phyloP scores from a whole-genome alignment of 371 early-diverging fungal genomes.

The Smittium culicis region DNA sequence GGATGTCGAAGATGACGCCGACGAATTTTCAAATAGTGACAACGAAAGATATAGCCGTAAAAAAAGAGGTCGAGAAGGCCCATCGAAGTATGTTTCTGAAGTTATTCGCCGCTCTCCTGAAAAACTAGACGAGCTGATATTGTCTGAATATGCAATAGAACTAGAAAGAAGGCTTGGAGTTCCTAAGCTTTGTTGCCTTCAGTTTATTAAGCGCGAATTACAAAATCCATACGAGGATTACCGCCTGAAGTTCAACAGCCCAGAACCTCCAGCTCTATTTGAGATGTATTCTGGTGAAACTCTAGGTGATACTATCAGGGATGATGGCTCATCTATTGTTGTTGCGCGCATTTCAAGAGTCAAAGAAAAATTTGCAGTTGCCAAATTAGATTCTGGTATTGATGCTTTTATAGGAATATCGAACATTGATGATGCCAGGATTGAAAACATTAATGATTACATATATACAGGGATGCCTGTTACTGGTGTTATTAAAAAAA shows the following conservation, averaged over 20 bases:
- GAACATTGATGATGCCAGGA: conserved; percentile 45
- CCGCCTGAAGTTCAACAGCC: conserved; percentile 46
- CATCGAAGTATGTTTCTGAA: conserved; percentile 60
- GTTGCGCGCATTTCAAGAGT: conserved; percentile 32
- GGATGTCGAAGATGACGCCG: conserved; percentile 72
- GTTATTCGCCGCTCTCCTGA: conserved; percentile 64
- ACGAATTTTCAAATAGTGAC: conserved; percentile 41
- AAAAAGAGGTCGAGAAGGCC: conserved; percentile 30
- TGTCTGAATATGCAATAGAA: conserved; percentile 83
- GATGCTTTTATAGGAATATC: conserved; percentile 65
- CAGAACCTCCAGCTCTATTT: conserved; percentile 52
- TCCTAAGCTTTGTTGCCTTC: conserved; percentile 59
- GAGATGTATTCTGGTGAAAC: conserved; percentile 82
- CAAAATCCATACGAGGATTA: conserved; percentile 70
- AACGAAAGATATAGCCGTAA: conserved; percentile 20
- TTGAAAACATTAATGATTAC: conserved; percentile 43
- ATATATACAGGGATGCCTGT: conserved; percentile 50
- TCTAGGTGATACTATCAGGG: conserved; percentile 27
- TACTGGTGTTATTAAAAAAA: conserved; percentile 55
- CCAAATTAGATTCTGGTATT: conserved; percentile 61
- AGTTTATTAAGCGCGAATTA: conserved; percentile 75
- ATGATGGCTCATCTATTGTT: conserved; percentile 40
- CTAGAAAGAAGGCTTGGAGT: conserved; percentile 53
- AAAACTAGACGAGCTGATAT: conserved; percentile 65
- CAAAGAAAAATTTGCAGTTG: conserved; percentile 56